Conservation (phyloP, 192 early-diverging fungal species). For the Rhizophagus sp. region DNA sequence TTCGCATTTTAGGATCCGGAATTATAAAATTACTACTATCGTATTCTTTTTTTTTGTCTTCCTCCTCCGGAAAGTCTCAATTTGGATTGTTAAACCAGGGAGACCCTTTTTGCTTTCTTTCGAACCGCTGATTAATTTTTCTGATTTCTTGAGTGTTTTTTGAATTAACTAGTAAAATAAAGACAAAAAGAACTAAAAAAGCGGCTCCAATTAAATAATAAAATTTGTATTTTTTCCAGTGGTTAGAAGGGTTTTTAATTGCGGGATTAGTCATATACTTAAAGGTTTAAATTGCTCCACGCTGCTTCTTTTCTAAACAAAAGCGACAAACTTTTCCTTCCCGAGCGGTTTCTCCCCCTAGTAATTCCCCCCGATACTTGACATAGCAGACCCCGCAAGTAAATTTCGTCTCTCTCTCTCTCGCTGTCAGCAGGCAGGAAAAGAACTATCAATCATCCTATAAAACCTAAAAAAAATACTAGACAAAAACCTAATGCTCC, state of each 20-base stretch:
- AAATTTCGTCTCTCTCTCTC: background rate
- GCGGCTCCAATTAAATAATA: conserved; percentile 3
- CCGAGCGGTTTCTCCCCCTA: background rate
- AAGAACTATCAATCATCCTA: background rate
- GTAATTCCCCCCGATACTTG: conserved; percentile 1
- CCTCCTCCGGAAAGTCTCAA: no score
- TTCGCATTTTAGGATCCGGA: no score
- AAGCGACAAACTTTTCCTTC: conserved; percentile 11
- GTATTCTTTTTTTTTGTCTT: no score
- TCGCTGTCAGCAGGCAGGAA: background rate
- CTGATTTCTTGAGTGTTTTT: background rate
- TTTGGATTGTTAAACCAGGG: no score
- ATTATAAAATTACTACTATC: no score
- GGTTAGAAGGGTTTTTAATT: no score
- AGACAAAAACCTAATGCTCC: background rate
- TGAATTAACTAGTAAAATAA: background rate
- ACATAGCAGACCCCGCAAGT: background rate
- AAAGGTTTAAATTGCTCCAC: no score
- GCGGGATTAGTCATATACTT: no score
- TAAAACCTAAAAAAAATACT: background rate
- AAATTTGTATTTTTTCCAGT: conserved; percentile 13
- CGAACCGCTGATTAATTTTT: background rate
- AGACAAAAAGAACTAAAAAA: background rate
- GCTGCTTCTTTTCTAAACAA: conserved; percentile 19
- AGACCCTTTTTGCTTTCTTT: no score